phyloP scores from a whole-genome alignment of 2,329 filamentous ascomycete species.

The Cylindrodendrum hubeiense region DNA sequence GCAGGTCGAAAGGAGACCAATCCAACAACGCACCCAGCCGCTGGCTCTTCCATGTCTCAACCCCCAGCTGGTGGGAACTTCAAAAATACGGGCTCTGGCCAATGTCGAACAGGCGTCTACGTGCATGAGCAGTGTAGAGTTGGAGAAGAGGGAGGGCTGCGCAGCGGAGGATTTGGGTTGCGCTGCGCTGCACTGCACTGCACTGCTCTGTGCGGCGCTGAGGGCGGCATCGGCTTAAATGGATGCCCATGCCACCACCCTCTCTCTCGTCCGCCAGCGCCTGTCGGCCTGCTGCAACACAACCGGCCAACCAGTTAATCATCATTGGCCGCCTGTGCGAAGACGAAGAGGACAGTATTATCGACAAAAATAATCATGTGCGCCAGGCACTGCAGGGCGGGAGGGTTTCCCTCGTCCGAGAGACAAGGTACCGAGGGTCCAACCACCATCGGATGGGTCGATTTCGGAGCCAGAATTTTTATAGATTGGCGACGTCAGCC shows the following conservation, averaged over 20 bases:
- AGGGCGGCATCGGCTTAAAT: conserved; percentile 7
- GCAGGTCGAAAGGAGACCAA: conserved; percentile 2
- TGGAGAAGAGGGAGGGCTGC: not conserved
- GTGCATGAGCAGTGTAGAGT: conserved; percentile 11
- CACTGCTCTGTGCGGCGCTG: not conserved
- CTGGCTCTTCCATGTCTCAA: not conserved
- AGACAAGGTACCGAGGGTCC: conserved; percentile 25
- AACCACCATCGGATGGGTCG: conserved; percentile 39
- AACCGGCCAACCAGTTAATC: not conserved
- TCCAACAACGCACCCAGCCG: not conserved
- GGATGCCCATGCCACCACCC: not conserved
- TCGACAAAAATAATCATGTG: conserved; percentile 8
- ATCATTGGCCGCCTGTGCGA: not conserved
- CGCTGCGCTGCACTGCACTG: not conserved
- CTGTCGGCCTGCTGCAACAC: not conserved
- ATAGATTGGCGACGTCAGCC: conserved; percentile 46
- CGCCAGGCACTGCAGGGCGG: conserved; percentile 1
- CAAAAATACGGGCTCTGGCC: not conserved
- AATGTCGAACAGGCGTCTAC: conserved; percentile 20
- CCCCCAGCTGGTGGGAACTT: not conserved
- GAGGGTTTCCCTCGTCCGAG: conserved; percentile 11
- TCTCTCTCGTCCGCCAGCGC: not conserved
- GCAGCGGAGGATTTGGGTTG: not conserved
- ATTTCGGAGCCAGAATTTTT: conserved; percentile 41
- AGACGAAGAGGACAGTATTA: not conserved